A percentile compares a stretch with the other conserved stretches of the same genome.
Conservation (phyloP, 148 eudicot species). For the Vaccinium vitisidaea region DNA sequence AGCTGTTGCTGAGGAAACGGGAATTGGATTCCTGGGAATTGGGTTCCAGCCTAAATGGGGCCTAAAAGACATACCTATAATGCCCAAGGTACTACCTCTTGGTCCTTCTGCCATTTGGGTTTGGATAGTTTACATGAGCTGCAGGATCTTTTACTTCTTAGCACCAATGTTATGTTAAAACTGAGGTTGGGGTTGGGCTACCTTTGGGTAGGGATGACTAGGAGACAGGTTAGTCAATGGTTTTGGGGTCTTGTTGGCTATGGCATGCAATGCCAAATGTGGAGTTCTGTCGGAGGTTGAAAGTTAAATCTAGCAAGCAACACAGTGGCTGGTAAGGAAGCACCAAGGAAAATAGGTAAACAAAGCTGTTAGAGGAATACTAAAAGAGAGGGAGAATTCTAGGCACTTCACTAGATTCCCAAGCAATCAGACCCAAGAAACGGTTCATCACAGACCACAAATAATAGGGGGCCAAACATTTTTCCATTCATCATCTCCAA, state of each 20-base stretch:
- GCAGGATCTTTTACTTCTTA: neutral
- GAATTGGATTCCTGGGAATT: constrained; percentile 90
- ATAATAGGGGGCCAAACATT: neutral
- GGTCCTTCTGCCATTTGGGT: neutral
- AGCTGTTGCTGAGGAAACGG: constrained; percentile 99
- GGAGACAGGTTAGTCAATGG: neutral
- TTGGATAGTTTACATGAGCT: neutral
- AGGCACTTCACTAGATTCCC: neutral
- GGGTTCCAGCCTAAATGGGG: constrained; percentile 97
- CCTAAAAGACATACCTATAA: constrained; percentile 76
- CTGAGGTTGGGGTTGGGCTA: neutral
- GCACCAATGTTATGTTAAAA: neutral
- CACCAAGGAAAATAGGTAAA: neutral
- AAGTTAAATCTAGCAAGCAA: neutral
- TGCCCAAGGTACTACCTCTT: constrained; percentile 78
- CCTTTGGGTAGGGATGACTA: neutral
- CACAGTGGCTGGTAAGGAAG: neutral
- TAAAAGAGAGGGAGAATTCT: neutral
- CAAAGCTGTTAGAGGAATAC: neutral
- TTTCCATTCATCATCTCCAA: neutral
- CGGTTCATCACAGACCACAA: neutral
- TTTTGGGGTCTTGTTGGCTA: neutral
- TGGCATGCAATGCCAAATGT: neutral
- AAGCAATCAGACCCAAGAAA: neutral
- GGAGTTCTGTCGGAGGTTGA: neutral